Conservation (phyloP, 192 early-diverging fungal genomes). For the Geranomyces michiganensis region DNA sequence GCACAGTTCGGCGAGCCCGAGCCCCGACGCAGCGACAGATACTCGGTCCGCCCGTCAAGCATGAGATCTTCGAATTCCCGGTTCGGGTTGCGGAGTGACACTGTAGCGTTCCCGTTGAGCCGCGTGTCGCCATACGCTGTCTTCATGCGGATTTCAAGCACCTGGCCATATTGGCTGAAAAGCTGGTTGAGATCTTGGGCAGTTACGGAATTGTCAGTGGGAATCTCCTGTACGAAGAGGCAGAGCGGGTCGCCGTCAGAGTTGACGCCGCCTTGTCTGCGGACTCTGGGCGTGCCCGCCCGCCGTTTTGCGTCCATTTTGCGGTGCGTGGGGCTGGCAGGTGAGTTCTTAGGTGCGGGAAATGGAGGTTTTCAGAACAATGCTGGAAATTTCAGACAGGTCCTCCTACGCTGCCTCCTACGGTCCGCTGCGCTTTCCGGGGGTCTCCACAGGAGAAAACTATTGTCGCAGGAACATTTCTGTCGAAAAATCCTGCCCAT, state of each 20-base stretch:
- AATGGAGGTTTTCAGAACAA: too few species aligned
- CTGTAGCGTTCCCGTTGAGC: background rate
- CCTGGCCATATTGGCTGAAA: slow-evolving; percentile 6
- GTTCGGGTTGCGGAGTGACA: background rate
- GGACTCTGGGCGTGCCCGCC: background rate
- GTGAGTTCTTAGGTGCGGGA: too few species aligned
- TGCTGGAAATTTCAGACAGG: too few species aligned
- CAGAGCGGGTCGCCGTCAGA: background rate
- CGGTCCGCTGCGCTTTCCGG: too few species aligned
- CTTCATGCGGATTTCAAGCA: too few species aligned
- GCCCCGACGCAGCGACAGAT: background rate
- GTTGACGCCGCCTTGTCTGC: background rate
- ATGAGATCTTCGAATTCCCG: background rate
- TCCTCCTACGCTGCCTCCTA: too few species aligned
- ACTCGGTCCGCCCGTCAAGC: background rate
- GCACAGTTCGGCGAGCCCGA: background rate
- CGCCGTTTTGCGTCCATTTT: too few species aligned
- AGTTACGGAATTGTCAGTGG: slow-evolving; percentile 4
- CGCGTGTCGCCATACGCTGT: too few species aligned
- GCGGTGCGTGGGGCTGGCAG: too few species aligned
- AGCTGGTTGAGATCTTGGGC: slow-evolving; percentile 1
- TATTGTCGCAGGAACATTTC: too few species aligned
- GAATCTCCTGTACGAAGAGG: slow-evolving; percentile 9
- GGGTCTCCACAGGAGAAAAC: too few species aligned
- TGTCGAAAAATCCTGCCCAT: too few species aligned